Percentiles rank a stretch among this genome's conserved stretches.
Conservation (phyloP, 192 early-diverging fungal species). For the Spizellomyces sp. region DNA sequence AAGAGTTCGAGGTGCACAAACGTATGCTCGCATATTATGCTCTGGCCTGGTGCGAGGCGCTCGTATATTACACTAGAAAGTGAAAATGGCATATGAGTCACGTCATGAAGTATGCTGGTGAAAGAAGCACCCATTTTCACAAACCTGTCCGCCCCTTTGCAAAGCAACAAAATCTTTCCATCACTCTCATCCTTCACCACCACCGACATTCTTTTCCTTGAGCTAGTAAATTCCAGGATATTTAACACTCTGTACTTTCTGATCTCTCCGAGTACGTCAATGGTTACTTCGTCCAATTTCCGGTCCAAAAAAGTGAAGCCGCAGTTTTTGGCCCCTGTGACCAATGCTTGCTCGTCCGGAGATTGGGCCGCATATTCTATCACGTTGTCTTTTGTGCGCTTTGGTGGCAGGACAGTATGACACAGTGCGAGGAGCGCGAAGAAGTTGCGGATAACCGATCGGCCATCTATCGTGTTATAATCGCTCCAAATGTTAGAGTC, state of each 20-base stretch:
- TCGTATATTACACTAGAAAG: constrained; percentile 28
- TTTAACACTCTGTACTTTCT: constrained; percentile 30
- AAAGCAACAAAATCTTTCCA: constrained; percentile 38
- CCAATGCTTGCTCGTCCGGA: constrained; percentile 88
- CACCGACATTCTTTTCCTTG: constrained; percentile 48
- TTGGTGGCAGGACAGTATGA: constrained; percentile 78
- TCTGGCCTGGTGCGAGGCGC: constrained; percentile 28
- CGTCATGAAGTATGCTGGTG: too few species aligned
- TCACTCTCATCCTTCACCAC: constrained; percentile 30
- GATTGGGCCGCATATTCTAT: constrained; percentile 77
- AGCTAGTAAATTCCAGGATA: constrained; percentile 46
- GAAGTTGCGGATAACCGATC: constrained; percentile 57
- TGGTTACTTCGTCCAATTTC: constrained; percentile 22
- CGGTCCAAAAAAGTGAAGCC: constrained; percentile 53
- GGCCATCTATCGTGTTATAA: constrained; percentile 43
- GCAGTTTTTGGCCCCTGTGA: constrained; percentile 73
- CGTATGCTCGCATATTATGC: constrained; percentile 21
- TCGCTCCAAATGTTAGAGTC: constrained; percentile 71
- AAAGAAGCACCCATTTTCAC: not conserved
- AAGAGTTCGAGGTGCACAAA: constrained; percentile 37
- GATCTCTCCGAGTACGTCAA: constrained; percentile 14
- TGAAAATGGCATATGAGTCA: too few species aligned
- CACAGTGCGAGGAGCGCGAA: constrained; percentile 80
- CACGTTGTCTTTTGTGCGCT: constrained; percentile 25
- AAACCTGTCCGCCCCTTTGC: constrained; percentile 49